Evolutionary conservation across 257 asterid species (phyloP), one percentile per base, ranked within the genome.

Genomic region (Plantago major): DNA sequence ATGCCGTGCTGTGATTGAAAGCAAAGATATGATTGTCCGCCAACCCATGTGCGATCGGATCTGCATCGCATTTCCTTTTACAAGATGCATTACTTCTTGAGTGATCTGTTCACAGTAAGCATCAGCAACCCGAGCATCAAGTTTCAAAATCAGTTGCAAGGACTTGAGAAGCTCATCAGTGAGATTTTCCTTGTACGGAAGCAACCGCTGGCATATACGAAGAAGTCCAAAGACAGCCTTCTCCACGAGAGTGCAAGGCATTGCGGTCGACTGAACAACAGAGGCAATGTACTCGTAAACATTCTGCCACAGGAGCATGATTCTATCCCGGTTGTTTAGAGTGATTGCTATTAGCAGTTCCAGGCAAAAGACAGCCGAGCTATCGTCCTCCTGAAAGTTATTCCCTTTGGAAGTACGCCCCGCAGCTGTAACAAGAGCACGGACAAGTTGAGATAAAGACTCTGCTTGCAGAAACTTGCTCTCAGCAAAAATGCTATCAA

Each of bases 71-170:
- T 92, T 92, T 60, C 90, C 95, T 76, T 86, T 92, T 53, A 92
- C 90, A 7, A 92, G 85, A 70, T 81, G 94, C 88, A 81, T 84
- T 46, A 92, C 95, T 76, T 88, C 96, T 79, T 78, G 95, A 0
- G 93, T 88, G 63, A 92, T 92, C 45, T 86, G 96, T 73, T 88
- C 97, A 66, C 96, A 89, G 58, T 88, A 92, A 48, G 92, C 90
- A 68, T 92, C 98, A 22, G 98, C 96, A 22, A 92, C 98, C 70
- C 97, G 85, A 45, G 98, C 95, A 71, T 92, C 97, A 10, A 92
- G 95, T 76, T 88, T 91, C 76, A 92, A 69, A 6, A 92, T 73
- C 19, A 92, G 84, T 63, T 88, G 98, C 79, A 88, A 78, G 40
- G 98, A 86, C 79, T 75, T 82, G 66, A 91, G 88, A 71, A 91